Percentiles rank a stretch among this genome's conserved stretches.
Conservation (phyloP, 192 early-diverging fungal species). For the Glomus cerebriforme region DNA sequence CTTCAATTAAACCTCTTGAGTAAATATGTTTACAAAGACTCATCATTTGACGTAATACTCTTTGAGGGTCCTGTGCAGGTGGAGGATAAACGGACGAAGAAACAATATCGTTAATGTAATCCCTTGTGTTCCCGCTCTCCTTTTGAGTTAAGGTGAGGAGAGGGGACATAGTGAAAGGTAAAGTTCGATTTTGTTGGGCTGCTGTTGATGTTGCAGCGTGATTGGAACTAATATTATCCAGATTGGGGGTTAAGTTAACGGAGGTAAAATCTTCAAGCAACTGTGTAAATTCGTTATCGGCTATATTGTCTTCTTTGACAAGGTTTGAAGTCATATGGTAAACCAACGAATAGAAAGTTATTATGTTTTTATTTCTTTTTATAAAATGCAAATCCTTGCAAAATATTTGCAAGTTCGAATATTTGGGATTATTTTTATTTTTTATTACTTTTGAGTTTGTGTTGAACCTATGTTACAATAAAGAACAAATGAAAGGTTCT, state of each 20-base stretch:
- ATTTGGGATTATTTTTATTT: no score
- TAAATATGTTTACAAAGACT: slow-evolving; percentile 48
- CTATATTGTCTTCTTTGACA: slow-evolving; percentile 6
- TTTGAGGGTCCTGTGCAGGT: slow-evolving; percentile 29
- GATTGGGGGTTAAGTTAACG: background rate
- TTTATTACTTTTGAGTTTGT: no score
- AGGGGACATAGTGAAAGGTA: slow-evolving; percentile 25
- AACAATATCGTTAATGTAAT: slow-evolving; percentile 22
- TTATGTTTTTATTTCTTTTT: background rate
- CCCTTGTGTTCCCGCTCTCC: slow-evolving; percentile 32
- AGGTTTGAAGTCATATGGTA: slow-evolving; percentile 23
- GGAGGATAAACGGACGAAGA: slow-evolving; percentile 24
- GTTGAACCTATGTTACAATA: no score
- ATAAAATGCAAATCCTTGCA: background rate
- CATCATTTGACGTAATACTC: slow-evolving; percentile 35
- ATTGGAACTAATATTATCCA: slow-evolving; percentile 22
- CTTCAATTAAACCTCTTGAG: slow-evolving; percentile 46
- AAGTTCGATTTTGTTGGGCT: slow-evolving; percentile 3
- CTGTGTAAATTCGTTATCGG: slow-evolving; percentile 30
- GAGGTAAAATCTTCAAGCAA: background rate
- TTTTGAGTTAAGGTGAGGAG: slow-evolving; percentile 30
- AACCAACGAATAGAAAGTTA: background rate
- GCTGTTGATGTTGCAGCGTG: slow-evolving; percentile 1
- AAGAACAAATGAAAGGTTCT: no score
- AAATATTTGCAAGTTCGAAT: no score